These are phyloP conservation scores for Hyphopichia fennica DNA, from an alignment of 1,139 yeast species.

Conservation along the genomic window DNA sequence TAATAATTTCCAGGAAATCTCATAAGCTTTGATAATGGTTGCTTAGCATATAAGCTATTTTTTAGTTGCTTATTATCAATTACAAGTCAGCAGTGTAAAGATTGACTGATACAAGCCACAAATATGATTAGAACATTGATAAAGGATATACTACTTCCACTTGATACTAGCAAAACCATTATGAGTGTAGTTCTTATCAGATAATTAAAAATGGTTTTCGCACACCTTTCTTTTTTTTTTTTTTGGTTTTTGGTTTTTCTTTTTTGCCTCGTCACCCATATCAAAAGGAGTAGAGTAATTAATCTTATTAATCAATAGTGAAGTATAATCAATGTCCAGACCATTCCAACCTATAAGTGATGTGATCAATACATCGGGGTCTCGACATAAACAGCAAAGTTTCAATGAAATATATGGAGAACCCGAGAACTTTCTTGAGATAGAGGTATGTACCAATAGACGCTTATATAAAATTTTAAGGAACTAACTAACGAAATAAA, in stretches of 20 bases:
- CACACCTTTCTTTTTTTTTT: no score
- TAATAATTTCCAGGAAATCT: no score
- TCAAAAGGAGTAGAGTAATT: neutral
- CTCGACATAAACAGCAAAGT: slow-evolving; percentile 55
- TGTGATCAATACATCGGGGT: slow-evolving; percentile 35
- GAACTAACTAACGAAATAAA: slow-evolving; percentile 17
- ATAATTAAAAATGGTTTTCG: neutral
- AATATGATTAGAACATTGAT: no score
- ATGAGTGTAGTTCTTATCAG: no score
- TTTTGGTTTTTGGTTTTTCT: no score
- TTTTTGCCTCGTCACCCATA: neutral
- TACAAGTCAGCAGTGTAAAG: no score
- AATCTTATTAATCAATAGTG: neutral
- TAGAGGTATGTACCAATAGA: slow-evolving; percentile 56
- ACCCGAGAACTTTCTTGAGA: slow-evolving; percentile 91
- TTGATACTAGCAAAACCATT: no score
- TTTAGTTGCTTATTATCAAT: no score
- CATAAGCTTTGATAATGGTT: no score
- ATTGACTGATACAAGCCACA: no score
- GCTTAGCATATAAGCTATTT: no score
- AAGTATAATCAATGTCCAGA: slow-evolving; percentile 31
- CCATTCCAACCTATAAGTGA: slow-evolving; percentile 52
- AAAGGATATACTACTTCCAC: no score
- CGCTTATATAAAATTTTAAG: neutral
- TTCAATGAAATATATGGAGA: slow-evolving; percentile 87